phyloP scores from a whole-genome alignment of 306 rosid species.

The Citrullus colocynthis region DNA sequence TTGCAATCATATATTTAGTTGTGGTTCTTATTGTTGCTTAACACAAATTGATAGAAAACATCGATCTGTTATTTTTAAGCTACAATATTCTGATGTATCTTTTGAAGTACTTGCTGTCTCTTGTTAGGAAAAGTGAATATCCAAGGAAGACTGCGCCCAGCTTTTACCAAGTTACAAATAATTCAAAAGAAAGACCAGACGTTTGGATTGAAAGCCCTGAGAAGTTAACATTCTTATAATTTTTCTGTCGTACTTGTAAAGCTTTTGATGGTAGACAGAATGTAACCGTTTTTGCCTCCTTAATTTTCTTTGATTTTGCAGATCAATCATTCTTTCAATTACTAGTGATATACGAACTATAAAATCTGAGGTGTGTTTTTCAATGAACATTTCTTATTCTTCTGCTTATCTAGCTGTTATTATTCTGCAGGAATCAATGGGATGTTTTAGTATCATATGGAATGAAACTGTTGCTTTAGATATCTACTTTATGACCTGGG shows the following conservation, averaged over 20 bases:
- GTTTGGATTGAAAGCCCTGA: constrained; percentile 97
- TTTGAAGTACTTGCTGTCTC: constrained; percentile 8
- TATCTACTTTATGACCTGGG: constrained; percentile 8
- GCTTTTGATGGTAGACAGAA: background rate
- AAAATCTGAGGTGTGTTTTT: constrained; percentile 66
- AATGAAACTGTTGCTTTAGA: constrained; percentile 6
- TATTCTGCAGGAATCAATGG: background rate
- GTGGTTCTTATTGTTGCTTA: background rate
- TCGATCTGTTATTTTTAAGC: background rate
- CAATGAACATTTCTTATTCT: constrained; percentile 1
- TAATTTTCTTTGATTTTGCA: constrained; percentile 15
- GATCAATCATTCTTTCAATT: constrained; percentile 48
- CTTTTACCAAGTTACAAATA: constrained; percentile 80
- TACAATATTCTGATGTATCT: background rate
- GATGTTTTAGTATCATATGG: background rate
- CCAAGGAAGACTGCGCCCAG: constrained; percentile 72
- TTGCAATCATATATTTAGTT: background rate
- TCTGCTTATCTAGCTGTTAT: background rate
- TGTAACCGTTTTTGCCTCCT: background rate
- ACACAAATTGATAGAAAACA: background rate
- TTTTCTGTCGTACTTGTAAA: background rate
- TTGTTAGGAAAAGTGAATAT: constrained; percentile 66
- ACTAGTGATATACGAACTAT: constrained; percentile 94
- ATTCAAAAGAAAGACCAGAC: constrained; percentile 94
- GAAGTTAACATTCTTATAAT: constrained; percentile 37